phyloP scores from a whole-genome alignment of 1,284 basidiomycete species.

The Naganishia cerealis region DNA sequence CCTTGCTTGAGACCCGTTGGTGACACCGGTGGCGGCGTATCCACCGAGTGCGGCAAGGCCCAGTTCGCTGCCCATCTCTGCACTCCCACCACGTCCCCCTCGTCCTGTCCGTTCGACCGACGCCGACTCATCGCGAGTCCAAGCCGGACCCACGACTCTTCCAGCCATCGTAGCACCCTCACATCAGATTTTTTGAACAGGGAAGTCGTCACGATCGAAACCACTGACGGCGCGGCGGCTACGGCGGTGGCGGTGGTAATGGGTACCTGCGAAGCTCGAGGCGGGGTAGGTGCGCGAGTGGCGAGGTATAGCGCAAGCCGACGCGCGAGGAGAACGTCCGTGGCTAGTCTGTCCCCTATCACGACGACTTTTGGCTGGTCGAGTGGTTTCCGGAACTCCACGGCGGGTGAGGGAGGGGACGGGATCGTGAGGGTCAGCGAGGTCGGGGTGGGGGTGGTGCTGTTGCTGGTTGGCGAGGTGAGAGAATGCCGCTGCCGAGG shows the following conservation, averaged over 20 bases:
- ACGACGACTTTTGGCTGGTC: conserved; percentile 65
- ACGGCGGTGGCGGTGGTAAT: conserved; percentile 11
- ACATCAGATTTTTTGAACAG: conserved; percentile 49
- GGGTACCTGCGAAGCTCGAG: background rate
- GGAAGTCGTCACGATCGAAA: conserved; percentile 48
- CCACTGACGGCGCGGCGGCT: conserved; percentile 30
- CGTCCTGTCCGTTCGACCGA: background rate
- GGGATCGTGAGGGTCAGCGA: background rate
- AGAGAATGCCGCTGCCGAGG: background rate
- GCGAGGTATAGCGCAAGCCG: conserved; percentile 55
- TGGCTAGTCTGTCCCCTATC: conserved; percentile 86
- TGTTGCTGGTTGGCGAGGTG: background rate
- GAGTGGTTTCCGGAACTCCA: conserved; percentile 57
- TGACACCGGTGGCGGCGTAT: background rate
- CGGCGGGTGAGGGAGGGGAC: conserved; percentile 53
- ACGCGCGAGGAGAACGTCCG: conserved; percentile 82
- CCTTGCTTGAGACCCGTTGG: background rate
- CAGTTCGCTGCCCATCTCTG: background rate
- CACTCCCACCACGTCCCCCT: background rate
- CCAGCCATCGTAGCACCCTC: conserved; percentile 47
- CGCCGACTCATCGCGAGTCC: conserved; percentile 12
- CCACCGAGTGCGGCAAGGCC: conserved; percentile 1
- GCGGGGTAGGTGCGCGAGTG: conserved; percentile 32
- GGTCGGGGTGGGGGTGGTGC: background rate
- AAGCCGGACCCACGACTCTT: conserved; percentile 48